Conservation (phyloP, 1,139 yeast genomes). For the Yamadazyma taylorii region DNA sequence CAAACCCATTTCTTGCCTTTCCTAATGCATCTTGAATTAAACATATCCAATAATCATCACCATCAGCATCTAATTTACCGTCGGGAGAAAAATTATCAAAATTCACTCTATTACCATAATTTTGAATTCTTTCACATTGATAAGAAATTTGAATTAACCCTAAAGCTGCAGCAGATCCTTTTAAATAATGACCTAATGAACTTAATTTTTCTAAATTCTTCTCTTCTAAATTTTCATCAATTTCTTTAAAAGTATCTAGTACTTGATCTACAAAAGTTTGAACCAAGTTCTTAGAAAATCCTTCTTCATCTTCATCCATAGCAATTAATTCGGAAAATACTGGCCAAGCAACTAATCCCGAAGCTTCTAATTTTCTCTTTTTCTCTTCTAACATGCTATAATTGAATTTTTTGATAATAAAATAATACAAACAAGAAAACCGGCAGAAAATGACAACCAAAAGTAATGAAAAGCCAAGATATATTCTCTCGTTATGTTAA, state of each 20-base stretch:
- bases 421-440: too few relatives aligned
- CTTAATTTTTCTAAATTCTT: conserved; percentile 63
- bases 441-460: too few relatives aligned
- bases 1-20: conserved; percentile 58
- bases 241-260: conserved; percentile 69
- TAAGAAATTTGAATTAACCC: conserved; percentile 80
- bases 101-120: conserved; percentile 64
- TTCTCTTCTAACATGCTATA: conserved; percentile 33
- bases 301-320: conserved; percentile 94
- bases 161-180: conserved; percentile 94
- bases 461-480: too few relatives aligned
- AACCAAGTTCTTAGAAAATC: conserved; percentile 74
- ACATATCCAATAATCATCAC: conserved; percentile 48
- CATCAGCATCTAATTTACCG: conserved; percentile 16
- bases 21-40: conserved; percentile 55
- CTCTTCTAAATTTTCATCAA: conserved; percentile 53
- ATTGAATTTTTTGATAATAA: too few relatives aligned
- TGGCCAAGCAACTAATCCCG: conserved; percentile 82
- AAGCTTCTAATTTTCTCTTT: conserved; percentile 39
- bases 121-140: conserved; percentile 92
- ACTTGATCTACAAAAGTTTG: conserved; percentile 90
- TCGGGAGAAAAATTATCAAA: conserved; percentile 41
- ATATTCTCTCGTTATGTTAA: too few relatives aligned
- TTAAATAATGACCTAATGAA: conserved; percentile 84
- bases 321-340: conserved; percentile 85